Base-by-base conservation (phyloP, 139 green algal species). In the Axilococcus clingmanii region DNA sequence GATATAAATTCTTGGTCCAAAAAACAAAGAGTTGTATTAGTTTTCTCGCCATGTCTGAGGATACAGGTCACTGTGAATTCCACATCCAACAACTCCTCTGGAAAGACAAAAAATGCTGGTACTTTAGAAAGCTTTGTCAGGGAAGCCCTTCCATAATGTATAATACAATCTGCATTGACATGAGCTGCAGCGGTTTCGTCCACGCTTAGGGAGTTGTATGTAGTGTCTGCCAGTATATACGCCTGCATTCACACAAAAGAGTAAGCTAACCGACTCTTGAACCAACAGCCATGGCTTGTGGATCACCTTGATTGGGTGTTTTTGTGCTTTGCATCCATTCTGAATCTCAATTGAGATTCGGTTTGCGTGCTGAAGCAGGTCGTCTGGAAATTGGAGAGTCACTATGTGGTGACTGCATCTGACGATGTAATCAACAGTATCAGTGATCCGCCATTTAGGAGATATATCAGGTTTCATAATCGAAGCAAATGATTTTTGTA, bases 91-190 rank as follows among this genome's bases (percentile, higher is more conserved):
- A 35, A 40, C 25, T 47, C 7, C 41, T 58, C 52, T 2, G 78
- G 79, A 45, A 96, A 86, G 2, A 96, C 86, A 59, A 86, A 91
- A 44, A 76, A 75, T 6, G 82, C 76, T 20, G 83, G 88, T 30
- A 88, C 31, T 3, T 65, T 58, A 3, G 62, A 78, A 11, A 88
- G 65, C 7, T 68, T 52, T 9, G 63, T 75, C 20, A 97, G 55
- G 3, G 86, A 96, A 25, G 89, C 80, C 7, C 57, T 64, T 23
- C 89, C 89, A 60, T 91, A 97, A 52, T 97, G 89, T 2, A 97
- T 79, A 53, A 94, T 66, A 56, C 81, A 91, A 5, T 85, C 33
- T 5, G 81, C 85, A 9, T 72, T 37, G 11, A 83, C 69, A 56
- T 94, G 85, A 19, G 65, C 48, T 3, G 85, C 84, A 9, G 85